Percentiles rank a stretch among this genome's conserved stretches.
Evolutionary conservation across 768 basidiomycete genomes (phyloP).

Genomic region (Trametes cubensis): DNA sequence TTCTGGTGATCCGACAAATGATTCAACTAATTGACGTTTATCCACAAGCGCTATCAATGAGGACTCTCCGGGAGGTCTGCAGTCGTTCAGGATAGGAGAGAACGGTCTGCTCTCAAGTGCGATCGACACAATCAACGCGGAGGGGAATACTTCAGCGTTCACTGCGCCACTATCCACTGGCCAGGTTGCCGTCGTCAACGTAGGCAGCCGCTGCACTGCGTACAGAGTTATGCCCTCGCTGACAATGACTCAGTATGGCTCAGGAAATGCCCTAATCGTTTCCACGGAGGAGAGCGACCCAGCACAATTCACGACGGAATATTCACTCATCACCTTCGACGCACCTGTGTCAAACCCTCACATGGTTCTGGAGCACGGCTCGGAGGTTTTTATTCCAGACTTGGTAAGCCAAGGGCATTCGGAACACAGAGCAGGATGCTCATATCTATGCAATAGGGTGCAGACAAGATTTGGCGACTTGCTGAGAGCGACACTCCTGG

Average conservation of each 20-base stretch:
- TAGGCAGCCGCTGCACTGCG: conserved; percentile 31
- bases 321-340: conserved; percentile 58
- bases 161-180: conserved; percentile 54
- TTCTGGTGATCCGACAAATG: background rate
- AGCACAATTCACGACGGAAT: conserved; percentile 37
- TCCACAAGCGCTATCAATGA: conserved; percentile 59
- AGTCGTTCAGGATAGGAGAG: conserved; percentile 55
- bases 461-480: conserved; percentile 71
- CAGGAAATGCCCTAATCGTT: conserved; percentile 57
- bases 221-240: background rate
- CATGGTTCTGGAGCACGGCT: conserved; percentile 58
- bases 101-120: conserved; percentile 48
- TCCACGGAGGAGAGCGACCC: conserved; percentile 44
- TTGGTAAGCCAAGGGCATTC: conserved; percentile 44
- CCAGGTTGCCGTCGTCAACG: conserved; percentile 62
- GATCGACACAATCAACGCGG: conserved; percentile 50
- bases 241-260: conserved; percentile 44
- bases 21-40: background rate
- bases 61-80: conserved; percentile 45
- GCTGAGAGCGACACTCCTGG: conserved; percentile 46
- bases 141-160: conserved; percentile 56
- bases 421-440: no score
- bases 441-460: conserved; percentile 47
- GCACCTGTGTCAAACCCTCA: conserved; percentile 62
- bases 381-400: conserved; percentile 66